Percentiles rank a stretch among this genome's conserved stretches.
Evolutionary conservation across 306 rosid species (phyloP).

Genomic region (Cicer judaicum): DNA sequence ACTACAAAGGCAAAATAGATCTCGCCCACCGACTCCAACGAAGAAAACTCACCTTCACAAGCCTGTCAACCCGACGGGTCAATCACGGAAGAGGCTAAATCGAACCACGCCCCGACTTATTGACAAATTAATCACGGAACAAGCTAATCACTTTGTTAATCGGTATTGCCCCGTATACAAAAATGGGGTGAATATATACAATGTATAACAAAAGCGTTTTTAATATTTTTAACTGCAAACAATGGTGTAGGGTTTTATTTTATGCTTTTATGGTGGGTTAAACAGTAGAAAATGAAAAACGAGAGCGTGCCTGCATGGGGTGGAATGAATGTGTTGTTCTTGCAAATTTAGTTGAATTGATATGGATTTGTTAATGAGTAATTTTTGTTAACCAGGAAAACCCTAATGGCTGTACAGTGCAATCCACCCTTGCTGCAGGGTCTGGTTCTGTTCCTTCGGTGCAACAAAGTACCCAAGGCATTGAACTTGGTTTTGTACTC

Average conservation of each 20-base stretch:
- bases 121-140: too few species aligned
- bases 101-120: too few species aligned
- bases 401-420: constrained; percentile 45
- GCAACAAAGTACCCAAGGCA: constrained; percentile 48
- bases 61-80: too few species aligned
- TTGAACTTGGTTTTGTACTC: not conserved
- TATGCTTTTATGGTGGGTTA: constrained; percentile 6
- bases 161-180: too few species aligned
- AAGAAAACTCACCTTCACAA: too few species aligned
- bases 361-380: constrained; percentile 33
- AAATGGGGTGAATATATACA: too few species aligned
- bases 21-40: too few species aligned
- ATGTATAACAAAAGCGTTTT: too few species aligned
- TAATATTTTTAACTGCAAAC: not conserved
- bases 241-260: constrained; percentile 16
- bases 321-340: constrained; percentile 14
- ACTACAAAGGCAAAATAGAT: too few species aligned
- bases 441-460: constrained; percentile 45
- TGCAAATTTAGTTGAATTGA: not conserved
- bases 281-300: constrained; percentile 4
- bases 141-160: too few species aligned
- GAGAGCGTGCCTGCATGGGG: not conserved
- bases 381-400: constrained; percentile 54
- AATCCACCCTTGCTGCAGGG: constrained; percentile 44
- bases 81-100: too few species aligned